Evolutionary conservation across 805 yeast species (phyloP), one percentile per base, ranked within the genome.

Genomic region (Candida andamanensis): DNA sequence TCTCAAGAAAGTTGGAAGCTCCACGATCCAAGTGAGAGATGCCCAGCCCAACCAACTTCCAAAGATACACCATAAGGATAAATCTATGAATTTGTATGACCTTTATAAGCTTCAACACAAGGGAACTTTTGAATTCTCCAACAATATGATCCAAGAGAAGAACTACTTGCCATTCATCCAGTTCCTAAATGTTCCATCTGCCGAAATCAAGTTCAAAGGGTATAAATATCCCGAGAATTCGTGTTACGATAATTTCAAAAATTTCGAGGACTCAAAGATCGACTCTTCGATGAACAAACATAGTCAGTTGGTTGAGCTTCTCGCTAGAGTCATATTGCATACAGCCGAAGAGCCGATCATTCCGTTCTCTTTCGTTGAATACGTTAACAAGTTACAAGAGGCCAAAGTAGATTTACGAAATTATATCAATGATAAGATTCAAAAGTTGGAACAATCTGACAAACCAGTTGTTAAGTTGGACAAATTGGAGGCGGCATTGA

Each of bases 341-440:
- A 48, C 82, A n/a, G 72, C 78, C 0, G 95, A 87, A 44, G 72
- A 69, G 24, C 95, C 97, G 1, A 54, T 85, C 24, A 62, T 89
- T 12, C 95, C 95, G 2, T 81, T 70, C 43, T 74, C 78, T 49
- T 54, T 84, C 21, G 54, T 50, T 3, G 59, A 61, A 5, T 67
- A 75, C 37, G 72, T 74, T 5, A 50, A 58, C 1, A 58, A 57
- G 6, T 42, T 84, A 37, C 61, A 60, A 14, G 48, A 54, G 1
- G 71, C 71, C 39, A 48, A 68, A 10, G 53, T 60, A 14, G 80
- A 76, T 35, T 54, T 85, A 18, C 62, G 64, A 27, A 44, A 47
- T 3, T 71, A 65, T 41, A 26, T 35, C 4, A 41, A 46, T 11
- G 46, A 44, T 36, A 67, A 38, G 4, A 27, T 36, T 4, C 32